Evolutionary conservation across 441 rosid genomes (phyloP).

Genomic region (Capsella rubella): DNA sequence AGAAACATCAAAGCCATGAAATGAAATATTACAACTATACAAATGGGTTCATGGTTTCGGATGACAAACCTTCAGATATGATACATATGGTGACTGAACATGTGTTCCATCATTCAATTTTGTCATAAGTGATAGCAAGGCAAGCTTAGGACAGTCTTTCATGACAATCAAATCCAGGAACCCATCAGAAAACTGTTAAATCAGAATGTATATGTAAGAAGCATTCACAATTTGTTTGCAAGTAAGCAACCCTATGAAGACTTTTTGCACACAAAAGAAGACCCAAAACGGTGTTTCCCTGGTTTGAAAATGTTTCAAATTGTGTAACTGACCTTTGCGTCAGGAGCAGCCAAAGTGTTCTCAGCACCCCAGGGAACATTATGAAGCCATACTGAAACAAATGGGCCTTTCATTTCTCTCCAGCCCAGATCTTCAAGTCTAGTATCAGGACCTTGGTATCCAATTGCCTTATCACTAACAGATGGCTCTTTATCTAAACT

Average conservation of each 20-base stretch:
- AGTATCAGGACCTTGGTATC: slow-evolving; percentile 71
- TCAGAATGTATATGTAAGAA: neutral
- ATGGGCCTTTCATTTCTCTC: slow-evolving; percentile 90
- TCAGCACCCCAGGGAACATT: slow-evolving; percentile 96
- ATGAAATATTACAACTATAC: neutral
- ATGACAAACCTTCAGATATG: slow-evolving; percentile 72
- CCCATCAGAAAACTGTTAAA: slow-evolving; percentile 85
- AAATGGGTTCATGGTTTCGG: neutral
- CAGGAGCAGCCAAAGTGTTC: slow-evolving; percentile 85
- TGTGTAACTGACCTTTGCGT: slow-evolving; percentile 73
- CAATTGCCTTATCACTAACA: slow-evolving; percentile 40
- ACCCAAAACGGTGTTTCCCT: neutral
- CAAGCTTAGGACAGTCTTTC: slow-evolving; percentile 65
- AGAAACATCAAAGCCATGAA: neutral
- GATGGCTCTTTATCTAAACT: slow-evolving; percentile 44
- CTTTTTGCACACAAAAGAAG: neutral
- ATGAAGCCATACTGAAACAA: slow-evolving; percentile 94
- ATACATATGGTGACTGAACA: slow-evolving; percentile 68
- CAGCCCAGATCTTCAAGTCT: slow-evolving; percentile 59
- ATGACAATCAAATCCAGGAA: slow-evolving; percentile 78
- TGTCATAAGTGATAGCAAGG: slow-evolving; percentile 67
- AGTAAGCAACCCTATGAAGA: slow-evolving; percentile 6
- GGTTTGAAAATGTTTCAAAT: neutral
- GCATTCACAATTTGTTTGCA: neutral
- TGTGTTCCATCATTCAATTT: slow-evolving; percentile 68